Percentiles rank a stretch among this genome's conserved stretches.
Evolutionary conservation across 177 flowering plant genomes (phyloP).

Genomic region (Vitis hybrid): DNA sequence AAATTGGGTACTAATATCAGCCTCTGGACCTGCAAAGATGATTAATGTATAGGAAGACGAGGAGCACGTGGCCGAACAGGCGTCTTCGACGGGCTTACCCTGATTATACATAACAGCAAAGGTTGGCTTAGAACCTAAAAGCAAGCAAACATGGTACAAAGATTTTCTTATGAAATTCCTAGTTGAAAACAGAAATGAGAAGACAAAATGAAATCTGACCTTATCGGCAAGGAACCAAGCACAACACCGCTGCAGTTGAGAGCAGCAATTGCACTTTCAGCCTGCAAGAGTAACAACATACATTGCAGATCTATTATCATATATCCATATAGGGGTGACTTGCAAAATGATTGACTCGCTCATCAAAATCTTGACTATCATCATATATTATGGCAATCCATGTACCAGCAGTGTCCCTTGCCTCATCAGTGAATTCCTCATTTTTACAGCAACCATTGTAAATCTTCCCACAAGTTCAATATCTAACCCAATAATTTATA

Average conservation of each 20-base stretch:
- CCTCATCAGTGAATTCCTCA: too few species aligned
- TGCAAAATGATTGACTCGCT: too few species aligned
- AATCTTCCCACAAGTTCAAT: too few species aligned
- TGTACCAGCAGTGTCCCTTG: too few species aligned
- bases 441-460: too few species aligned
- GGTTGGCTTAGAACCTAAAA: not conserved
- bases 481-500: too few species aligned
- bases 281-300: constrained; percentile 40
- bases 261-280: constrained; percentile 96
- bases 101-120: constrained; percentile 23
- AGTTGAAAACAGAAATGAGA: not conserved
- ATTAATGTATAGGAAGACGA: constrained; percentile 46
- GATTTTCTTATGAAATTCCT: not conserved
- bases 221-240: constrained; percentile 82
- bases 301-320: not conserved
- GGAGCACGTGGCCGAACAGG: constrained; percentile 79
- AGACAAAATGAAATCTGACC: constrained; percentile 36
- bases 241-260: constrained; percentile 90
- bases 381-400: too few species aligned
- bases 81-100: constrained; percentile 89
- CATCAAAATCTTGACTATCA: too few species aligned
- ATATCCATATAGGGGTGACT: too few species aligned
- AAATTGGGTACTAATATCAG: constrained; percentile 13
- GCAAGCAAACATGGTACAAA: not conserved
- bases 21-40: constrained; percentile 10